Evolutionary conservation across 2,329 filamentous ascomycete species (phyloP).

Genomic region (Alternaria ventricosa): DNA sequence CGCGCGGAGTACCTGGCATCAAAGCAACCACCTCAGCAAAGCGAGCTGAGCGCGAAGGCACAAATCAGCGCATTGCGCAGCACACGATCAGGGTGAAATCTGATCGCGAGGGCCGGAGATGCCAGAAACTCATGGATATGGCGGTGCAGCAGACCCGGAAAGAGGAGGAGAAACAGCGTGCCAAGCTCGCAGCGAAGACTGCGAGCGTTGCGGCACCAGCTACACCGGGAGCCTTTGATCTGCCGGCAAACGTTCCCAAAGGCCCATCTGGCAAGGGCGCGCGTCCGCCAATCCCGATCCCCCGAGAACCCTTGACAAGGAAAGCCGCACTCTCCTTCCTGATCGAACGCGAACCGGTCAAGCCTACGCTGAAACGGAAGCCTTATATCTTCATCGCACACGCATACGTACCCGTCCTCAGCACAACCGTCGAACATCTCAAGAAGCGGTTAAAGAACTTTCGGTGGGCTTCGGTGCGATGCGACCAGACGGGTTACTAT

Average conservation of each 20-base stretch:
- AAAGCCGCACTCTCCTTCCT: conserved; percentile 56
- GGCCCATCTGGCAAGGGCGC: conserved; percentile 70
- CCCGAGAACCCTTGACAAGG: conserved; percentile 52
- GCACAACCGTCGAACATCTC: conserved; percentile 85
- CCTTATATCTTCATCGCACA: conserved; percentile 93
- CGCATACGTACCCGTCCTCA: conserved; percentile 83
- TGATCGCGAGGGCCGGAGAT: conserved; percentile 86
- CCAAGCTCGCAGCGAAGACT: conserved; percentile 40
- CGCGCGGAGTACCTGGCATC: conserved; percentile 60
- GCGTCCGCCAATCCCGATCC: conserved; percentile 44
- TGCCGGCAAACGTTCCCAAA: conserved; percentile 85
- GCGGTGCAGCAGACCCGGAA: conserved; percentile 73
- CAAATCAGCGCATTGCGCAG: conserved; percentile 80
- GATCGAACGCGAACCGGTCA: conserved; percentile 69
- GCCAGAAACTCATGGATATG: conserved; percentile 77
- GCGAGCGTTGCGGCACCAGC: conserved; percentile 27
- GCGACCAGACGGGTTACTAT: conserved; percentile 88
- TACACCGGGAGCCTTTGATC: conserved; percentile 53
- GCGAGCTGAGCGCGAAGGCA: conserved; percentile 76
- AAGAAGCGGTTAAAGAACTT: conserved; percentile 87
- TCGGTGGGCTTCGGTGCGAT: conserved; percentile 78
- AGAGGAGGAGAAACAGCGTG: conserved; percentile 59
- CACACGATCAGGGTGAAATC: conserved; percentile 81
- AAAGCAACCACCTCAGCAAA: conserved; percentile 82
- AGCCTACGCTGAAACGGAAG: conserved; percentile 73